Base-by-base conservation (phyloP, 2,329 filamentous ascomycete species). In the Arthrocladium fulminans region DNA sequence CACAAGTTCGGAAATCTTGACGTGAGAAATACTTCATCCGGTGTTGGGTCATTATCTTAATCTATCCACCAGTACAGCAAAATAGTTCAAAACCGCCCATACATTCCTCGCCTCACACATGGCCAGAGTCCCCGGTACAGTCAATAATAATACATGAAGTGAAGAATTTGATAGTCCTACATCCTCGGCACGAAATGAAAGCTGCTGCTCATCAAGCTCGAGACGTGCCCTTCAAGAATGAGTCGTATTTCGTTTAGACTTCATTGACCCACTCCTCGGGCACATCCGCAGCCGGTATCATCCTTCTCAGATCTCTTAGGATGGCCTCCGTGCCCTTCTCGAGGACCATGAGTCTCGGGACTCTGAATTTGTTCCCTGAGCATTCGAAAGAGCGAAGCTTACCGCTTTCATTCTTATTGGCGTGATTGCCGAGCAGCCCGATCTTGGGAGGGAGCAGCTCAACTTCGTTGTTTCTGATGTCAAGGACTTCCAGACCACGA, bases 321-420 rank as follows among this genome's bases (percentile, higher is more conserved):
- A 88, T 83, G 2, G 86, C 84, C 58, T 94, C 88, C 0, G 89
- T 96, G 0, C 90, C 90, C 53, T 88, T 85, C 51, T 90, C 85
- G 41, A 97, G 69, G 5, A 95, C 77, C 54, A 84, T 85, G 70
- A 84, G 89, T 49, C 86, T 80, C 0, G 90, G 90, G 25, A 96
- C 88, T 25, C 87, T 76, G 67, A 97, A 97, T 25, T 81, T 76
- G 63, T 97, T 97, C 0, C 88, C 88, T 23, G 78, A 79, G 3
- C 95, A 84, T 41, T 94, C 84, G 24, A 59, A 38, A 8, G 96
- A 70, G 47, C 73, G 77, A 65, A 73, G 84, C 70, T 68, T 79
- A 54, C 58, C 80, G 68, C 61, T 60, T 59, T 62, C 63, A n/a
- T 62, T 66, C 17, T 58, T 53, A 15, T 59, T 58, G 8, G 65